Conservation (phyloP, 2,329 filamentous ascomycete genomes). For the Fusarium sarcochroum region DNA sequence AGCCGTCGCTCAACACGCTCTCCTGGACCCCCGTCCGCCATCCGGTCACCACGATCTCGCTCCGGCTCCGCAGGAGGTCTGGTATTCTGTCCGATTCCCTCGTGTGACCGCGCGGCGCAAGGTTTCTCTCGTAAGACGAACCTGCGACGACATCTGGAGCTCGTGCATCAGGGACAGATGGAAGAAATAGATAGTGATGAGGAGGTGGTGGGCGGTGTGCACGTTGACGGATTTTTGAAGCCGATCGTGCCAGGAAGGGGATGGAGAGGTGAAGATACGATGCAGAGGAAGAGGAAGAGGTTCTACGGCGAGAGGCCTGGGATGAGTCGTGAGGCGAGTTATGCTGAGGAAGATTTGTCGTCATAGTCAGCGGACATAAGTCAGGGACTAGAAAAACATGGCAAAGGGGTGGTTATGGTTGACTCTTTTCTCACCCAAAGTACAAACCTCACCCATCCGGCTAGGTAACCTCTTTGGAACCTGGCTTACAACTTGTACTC, state of each 20-base stretch:
- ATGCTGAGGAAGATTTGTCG: conserved; percentile 26
- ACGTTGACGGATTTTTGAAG: conserved; percentile 76
- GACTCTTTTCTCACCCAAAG: too few relatives aligned
- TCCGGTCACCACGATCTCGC: conserved; percentile 39
- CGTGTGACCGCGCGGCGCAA: conserved; percentile 54
- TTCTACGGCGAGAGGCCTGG: conserved; percentile 39
- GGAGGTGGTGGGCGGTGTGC: conserved; percentile 73
- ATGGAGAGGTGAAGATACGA: conserved; percentile 60
- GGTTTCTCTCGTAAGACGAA: conserved; percentile 57
- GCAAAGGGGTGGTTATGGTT: too few relatives aligned
- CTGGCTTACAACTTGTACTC: too few relatives aligned
- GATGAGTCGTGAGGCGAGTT: conserved; percentile 30
- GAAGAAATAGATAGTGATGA: conserved; percentile 60
- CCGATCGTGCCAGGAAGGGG: conserved; percentile 65
- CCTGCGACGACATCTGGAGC: conserved; percentile 56
- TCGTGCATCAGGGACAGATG: conserved; percentile 56
- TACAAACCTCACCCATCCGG: too few relatives aligned
- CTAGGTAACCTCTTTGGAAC: too few relatives aligned
- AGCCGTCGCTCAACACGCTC: conserved; percentile 43
- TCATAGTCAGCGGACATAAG: neutral
- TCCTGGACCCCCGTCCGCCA: conserved; percentile 22
- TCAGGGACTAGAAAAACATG: too few relatives aligned
- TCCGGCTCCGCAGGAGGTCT: conserved; percentile 53
- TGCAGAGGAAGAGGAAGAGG: conserved; percentile 50
- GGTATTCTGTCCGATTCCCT: conserved; percentile 55